phyloP scores from a whole-genome alignment of 176 grass and related monocot genomes.

The Avena insularis region DNA sequence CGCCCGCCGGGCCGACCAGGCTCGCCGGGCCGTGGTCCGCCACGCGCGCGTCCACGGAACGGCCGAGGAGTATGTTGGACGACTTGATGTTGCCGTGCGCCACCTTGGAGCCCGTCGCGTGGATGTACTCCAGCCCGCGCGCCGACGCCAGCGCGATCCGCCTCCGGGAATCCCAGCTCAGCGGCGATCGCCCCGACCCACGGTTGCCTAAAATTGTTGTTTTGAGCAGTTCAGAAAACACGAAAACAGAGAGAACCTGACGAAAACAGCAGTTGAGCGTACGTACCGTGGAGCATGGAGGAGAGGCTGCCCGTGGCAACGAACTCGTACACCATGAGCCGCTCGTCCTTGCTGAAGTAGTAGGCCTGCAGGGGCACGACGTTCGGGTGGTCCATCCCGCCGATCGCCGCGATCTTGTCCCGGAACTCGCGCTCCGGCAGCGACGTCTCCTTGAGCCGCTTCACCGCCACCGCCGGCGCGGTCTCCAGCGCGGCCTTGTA shows the following conservation, averaged over 20 bases:
- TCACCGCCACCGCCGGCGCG: slow-evolving; percentile 61
- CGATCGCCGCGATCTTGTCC: slow-evolving; percentile 65
- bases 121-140: slow-evolving; percentile 80
- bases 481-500: slow-evolving; percentile 79
- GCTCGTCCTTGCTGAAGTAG: slow-evolving; percentile 88
- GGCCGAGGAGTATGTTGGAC: slow-evolving; percentile 67
- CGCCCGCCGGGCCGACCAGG: slow-evolving; percentile 57
- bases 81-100: slow-evolving; percentile 83
- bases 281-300: slow-evolving; percentile 81
- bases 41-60: slow-evolving; percentile 63
- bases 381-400: slow-evolving; percentile 73
- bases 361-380: slow-evolving; percentile 71
- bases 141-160: slow-evolving; percentile 68
- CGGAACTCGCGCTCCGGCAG: slow-evolving; percentile 75
- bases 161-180: slow-evolving; percentile 65
- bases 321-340: slow-evolving; percentile 78
- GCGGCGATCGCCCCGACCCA: slow-evolving; percentile 59
- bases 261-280: neutral
- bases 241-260: neutral
- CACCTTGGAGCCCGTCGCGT: slow-evolving; percentile 63
- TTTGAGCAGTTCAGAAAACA: neutral
- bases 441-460: slow-evolving; percentile 73
- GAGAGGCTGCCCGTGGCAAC: slow-evolving; percentile 77
- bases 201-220: slow-evolving; percentile 54
- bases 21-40: slow-evolving; percentile 74